Conservation (phyloP, 2,329 filamentous ascomycete species). For the Ophioceras dolichostomum region DNA sequence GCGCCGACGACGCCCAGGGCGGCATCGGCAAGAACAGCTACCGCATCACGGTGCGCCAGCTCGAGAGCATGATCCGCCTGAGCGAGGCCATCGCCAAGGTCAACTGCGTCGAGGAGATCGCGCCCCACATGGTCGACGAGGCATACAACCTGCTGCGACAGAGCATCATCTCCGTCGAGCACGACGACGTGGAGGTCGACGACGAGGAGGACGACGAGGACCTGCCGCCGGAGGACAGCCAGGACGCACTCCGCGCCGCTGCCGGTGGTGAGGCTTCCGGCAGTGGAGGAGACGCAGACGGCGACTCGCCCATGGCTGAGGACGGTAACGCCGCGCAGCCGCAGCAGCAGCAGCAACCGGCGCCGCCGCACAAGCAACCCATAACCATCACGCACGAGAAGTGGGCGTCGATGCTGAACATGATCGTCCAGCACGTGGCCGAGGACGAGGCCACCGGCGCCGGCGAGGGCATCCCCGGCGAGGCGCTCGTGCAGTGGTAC, state of each 20-base stretch:
- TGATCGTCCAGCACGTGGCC: conserved; percentile 70
- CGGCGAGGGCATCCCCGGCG: conserved; percentile 75
- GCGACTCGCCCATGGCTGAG: conserved; percentile 29
- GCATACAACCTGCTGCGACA: conserved; percentile 85
- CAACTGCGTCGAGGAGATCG: conserved; percentile 88
- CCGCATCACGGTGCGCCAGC: conserved; percentile 89
- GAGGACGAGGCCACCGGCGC: conserved; percentile 61
- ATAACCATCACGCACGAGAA: conserved; percentile 94
- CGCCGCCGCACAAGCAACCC: conserved; percentile 32
- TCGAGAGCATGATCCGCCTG: conserved; percentile 90
- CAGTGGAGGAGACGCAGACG: conserved; percentile 32
- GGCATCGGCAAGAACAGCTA: conserved; percentile 92
- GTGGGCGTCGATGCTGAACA: conserved; percentile 81
- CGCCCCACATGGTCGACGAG: conserved; percentile 74
- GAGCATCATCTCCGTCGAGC: conserved; percentile 95
- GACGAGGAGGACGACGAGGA: conserved; percentile 64
- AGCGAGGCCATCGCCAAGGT: conserved; percentile 97
- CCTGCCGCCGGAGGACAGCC: conserved; percentile 32
- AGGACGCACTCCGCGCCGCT: conserved; percentile 6
- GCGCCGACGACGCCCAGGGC: conserved; percentile 86
- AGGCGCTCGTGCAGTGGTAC: conserved; percentile 78
- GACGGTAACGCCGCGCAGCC: conserved; percentile 24
- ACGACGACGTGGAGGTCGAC: conserved; percentile 92
- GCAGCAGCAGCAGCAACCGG: conserved; percentile 6
- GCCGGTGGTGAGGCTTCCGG: conserved; percentile 13